Base-by-base conservation (phyloP, 1,284 basidiomycete genomes). In the Coniophora puteana region DNA sequence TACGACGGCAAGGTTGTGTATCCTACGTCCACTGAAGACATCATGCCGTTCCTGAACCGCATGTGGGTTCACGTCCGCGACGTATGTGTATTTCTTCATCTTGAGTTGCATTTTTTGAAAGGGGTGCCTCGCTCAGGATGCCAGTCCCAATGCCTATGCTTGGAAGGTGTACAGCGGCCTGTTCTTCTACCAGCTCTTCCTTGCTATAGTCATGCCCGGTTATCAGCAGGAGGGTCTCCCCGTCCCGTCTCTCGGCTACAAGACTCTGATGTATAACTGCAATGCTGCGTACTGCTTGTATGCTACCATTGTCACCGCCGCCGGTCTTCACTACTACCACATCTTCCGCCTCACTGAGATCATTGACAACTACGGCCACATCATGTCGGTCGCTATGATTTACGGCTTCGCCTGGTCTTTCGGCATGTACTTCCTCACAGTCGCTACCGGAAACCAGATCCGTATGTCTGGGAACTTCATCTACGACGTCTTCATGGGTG, bases 401-500 rank as follows among this genome's bases (percentile, higher is more conserved):
- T 89, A 83, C 50, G 93, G 93, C 43, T 96, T 94, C 54, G 72
- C 69, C 28, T 79, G 91, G 45, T 86, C 91, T 5, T 76, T 89
- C 48, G 75, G 81, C 47, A 84, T 86, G 55, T 94, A 96, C 63
- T 74, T 91, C 50, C 67, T 81, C 44, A 83, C 86, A 0, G 74
- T 93, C 46, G 69, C 74, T 32, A 89, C 84, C n/a, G 86, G 86
- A 3, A 82, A 83, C 52, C 78, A 85, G 48, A 83, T 94, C 37
- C 79, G 95, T 50, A 95, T 97, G 89, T 93, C 89, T 13, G 93
- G 93, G 39, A 95, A 83, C 68, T 80, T 89, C 65, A 76, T 94
- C 51, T 99, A 96, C 61, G 93, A 96, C 57, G 85, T 93, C 49
- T 95, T 93, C 68, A 98, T 98, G 93, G 96, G 96, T 35, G 93